These are phyloP conservation scores for Pascua sp. DNA, from an alignment of 1,284 basidiomycete species.

Conservation along the genomic window DNA sequence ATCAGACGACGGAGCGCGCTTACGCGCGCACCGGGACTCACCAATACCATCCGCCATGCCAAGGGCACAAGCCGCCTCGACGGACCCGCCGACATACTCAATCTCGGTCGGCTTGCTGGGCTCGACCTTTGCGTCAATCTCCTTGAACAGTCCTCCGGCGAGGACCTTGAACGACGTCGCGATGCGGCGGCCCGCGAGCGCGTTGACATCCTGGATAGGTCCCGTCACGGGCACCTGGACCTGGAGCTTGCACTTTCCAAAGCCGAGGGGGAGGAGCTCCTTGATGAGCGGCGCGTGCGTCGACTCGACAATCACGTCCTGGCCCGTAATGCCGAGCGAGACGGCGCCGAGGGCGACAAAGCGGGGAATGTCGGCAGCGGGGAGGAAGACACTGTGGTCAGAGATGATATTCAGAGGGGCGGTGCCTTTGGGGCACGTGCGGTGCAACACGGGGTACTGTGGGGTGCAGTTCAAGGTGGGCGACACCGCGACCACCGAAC, in stretches of 20 bases:
- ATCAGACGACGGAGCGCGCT: neutral
- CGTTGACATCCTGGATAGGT: conserved; percentile 66
- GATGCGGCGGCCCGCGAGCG: conserved; percentile 83
- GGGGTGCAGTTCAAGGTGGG: too few relatives aligned
- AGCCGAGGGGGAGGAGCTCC: conserved; percentile 80
- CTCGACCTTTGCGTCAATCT: conserved; percentile 62
- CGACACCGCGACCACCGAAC: neutral
- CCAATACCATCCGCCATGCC: conserved; percentile 97
- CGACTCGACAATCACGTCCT: conserved; percentile 94
- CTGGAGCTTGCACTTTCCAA: conserved; percentile 91
- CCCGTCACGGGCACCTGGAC: conserved; percentile 87
- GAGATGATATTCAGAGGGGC: neutral
- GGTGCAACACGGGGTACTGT: too few relatives aligned
- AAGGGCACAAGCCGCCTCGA: conserved; percentile 95
- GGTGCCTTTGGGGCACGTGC: neutral
- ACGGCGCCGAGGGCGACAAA: conserved; percentile 98
- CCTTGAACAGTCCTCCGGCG: conserved; percentile 71
- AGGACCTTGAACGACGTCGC: conserved; percentile 93
- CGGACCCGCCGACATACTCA: conserved; percentile 94
- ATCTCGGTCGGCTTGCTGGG: conserved; percentile 62
- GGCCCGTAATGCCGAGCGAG: conserved; percentile 60
- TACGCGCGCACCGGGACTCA: conserved; percentile 47
- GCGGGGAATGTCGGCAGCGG: conserved; percentile 94
- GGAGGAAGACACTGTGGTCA: conserved; percentile 81
- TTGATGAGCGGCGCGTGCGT: conserved; percentile 71